phyloP scores from a whole-genome alignment of 2,329 filamentous ascomycete genomes.

The Aschersonia sp. region DNA sequence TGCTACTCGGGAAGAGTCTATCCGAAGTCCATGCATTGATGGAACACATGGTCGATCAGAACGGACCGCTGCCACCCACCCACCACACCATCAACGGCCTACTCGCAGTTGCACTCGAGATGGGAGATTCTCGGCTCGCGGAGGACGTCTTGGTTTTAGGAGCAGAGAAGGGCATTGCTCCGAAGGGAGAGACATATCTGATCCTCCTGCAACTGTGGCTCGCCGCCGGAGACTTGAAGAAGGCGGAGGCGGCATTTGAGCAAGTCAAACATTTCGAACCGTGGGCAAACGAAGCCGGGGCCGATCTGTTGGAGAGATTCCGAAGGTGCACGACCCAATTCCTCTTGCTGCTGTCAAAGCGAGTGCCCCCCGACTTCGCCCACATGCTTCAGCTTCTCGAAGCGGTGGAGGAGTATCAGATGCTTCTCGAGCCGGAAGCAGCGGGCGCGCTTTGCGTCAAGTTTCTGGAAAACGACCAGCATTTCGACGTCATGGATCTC shows the following conservation, averaged over 20 bases:
- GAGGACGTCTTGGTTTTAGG: constrained; percentile 59
- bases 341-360: constrained; percentile 51
- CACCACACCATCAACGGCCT: constrained; percentile 64
- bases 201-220: constrained; percentile 66
- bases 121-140: constrained; percentile 54
- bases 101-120: constrained; percentile 56
- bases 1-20: constrained; percentile 51
- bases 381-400: constrained; percentile 60
- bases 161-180: constrained; percentile 46
- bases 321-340: constrained; percentile 55
- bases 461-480: constrained; percentile 63
- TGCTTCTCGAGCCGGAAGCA: constrained; percentile 58
- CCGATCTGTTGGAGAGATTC: constrained; percentile 35
- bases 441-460: constrained; percentile 58
- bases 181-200: constrained; percentile 56
- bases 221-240: constrained; percentile 56
- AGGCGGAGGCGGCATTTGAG: constrained; percentile 52
- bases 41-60: constrained; percentile 56
- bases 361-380: constrained; percentile 48
- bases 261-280: constrained; percentile 16
- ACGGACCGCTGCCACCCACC: constrained; percentile 40
- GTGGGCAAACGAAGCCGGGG: constrained; percentile 25
- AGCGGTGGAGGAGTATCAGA: constrained; percentile 55
- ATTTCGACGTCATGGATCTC: constrained; percentile 67
- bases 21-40: constrained; percentile 35